A percentile compares a stretch with the other conserved stretches of the same genome.
Conservation (phyloP, 2,329 filamentous ascomycete species). For the Sporothrix brunneoviolacea region DNA sequence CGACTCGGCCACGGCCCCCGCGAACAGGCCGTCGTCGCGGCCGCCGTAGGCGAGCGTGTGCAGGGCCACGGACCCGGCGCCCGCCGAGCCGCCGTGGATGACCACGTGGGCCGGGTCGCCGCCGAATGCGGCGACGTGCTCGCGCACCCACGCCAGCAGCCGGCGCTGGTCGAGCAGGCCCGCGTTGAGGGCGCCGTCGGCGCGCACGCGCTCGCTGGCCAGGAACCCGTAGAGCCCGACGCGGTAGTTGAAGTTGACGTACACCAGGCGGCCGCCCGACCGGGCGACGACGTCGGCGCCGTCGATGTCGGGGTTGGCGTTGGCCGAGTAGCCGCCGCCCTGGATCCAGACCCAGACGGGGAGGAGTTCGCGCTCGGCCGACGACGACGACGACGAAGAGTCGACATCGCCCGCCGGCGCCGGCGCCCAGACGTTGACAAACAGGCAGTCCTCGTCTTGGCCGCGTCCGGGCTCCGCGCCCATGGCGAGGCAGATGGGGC, state of each 20-base stretch:
- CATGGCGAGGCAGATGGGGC: constrained; percentile 33
- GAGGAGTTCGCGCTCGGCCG: no score
- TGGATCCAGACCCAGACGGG: constrained; percentile 44
- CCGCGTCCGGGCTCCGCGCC: not conserved
- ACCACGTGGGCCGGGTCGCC: constrained; percentile 18
- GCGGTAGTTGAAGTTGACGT: constrained; percentile 56
- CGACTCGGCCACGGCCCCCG: constrained; percentile 40
- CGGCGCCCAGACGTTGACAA: constrained; percentile 58
- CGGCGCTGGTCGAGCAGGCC: constrained; percentile 58
- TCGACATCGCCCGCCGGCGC: constrained; percentile 20
- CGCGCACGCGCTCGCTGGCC: constrained; percentile 46
- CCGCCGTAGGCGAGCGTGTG: constrained; percentile 35
- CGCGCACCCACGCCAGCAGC: constrained; percentile 53
- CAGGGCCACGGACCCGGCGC: constrained; percentile 13
- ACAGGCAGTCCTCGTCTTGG: constrained; percentile 58
- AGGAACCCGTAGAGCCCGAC: constrained; percentile 58
- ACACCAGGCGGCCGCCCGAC: constrained; percentile 35
- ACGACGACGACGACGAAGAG: not conserved
- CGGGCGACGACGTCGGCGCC: constrained; percentile 38
- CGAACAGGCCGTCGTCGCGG: constrained; percentile 39
- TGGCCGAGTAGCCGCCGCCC: constrained; percentile 48
- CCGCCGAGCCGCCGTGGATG: constrained; percentile 16
- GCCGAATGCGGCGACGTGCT: constrained; percentile 40
- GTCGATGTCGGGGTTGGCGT: constrained; percentile 41
- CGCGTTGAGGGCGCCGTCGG: constrained; percentile 41